phyloP scores from a whole-genome alignment of 2,329 filamentous ascomycete species.

The Leptographium procerum region DNA sequence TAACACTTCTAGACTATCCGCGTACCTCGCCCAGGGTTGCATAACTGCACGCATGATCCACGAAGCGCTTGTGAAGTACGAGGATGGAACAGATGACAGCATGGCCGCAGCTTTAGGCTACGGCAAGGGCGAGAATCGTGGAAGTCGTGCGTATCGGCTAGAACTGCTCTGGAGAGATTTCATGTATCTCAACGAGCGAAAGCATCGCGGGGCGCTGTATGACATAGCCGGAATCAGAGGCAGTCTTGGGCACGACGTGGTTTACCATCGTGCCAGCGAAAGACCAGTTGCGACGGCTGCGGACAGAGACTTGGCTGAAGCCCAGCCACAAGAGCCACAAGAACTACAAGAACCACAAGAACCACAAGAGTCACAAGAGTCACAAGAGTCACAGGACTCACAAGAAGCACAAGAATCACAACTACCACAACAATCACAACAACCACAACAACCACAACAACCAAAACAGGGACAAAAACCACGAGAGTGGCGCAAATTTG shows the following conservation, averaged over 20 bases:
- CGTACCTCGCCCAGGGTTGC: slow-evolving; percentile 60
- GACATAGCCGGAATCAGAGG: slow-evolving; percentile 49
- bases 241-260: not conserved
- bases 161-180: slow-evolving; percentile 74
- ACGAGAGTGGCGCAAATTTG: too few relatives aligned
- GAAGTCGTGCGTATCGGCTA: slow-evolving; percentile 57
- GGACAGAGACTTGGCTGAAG: not conserved
- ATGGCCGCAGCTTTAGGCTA: slow-evolving; percentile 41
- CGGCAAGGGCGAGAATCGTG: slow-evolving; percentile 59
- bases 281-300: not conserved
- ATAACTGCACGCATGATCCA: slow-evolving; percentile 65
- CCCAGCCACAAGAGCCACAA: not conserved
- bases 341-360: not conserved
- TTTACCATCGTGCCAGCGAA: not conserved
- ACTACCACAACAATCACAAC: too few relatives aligned
- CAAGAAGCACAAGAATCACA: too few relatives aligned
- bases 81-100: slow-evolving; percentile 43
- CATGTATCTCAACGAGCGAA: slow-evolving; percentile 63
- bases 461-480: too few relatives aligned
- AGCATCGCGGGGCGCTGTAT: slow-evolving; percentile 57
- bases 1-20: slow-evolving; percentile 67
- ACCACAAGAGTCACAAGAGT: too few relatives aligned
- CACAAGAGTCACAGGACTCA: too few relatives aligned
- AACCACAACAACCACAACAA: too few relatives aligned
- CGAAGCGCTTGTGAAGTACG: slow-evolving; percentile 52